phyloP scores from a whole-genome alignment of 2,329 filamentous ascomycete species.

The Paracoccidioides lutzii region DNA sequence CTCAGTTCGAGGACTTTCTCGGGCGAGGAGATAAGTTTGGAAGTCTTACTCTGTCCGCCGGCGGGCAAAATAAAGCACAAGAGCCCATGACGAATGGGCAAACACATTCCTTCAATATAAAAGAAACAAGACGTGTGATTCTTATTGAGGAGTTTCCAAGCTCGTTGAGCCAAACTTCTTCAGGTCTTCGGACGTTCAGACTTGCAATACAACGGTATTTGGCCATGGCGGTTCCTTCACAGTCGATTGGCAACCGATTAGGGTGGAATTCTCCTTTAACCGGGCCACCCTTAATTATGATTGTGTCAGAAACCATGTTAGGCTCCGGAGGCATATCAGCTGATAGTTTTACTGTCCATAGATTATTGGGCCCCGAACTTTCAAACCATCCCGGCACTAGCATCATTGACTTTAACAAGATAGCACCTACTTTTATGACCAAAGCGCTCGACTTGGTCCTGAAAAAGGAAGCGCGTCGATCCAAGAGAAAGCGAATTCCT shows the following conservation, averaged over 20 bases:
- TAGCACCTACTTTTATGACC: slow-evolving; percentile 71
- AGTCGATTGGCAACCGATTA: slow-evolving; percentile 32
- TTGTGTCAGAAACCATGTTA: slow-evolving; percentile 81
- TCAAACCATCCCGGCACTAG: slow-evolving; percentile 65
- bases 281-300: slow-evolving; percentile 65
- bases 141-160: slow-evolving; percentile 74
- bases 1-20: slow-evolving; percentile 87
- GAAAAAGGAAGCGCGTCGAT: slow-evolving; percentile 70
- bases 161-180: slow-evolving; percentile 54
- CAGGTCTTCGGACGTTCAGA: slow-evolving; percentile 57
- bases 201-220: slow-evolving; percentile 63
- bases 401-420: slow-evolving; percentile 82
- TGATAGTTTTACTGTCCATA: slow-evolving; percentile 86
- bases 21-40: slow-evolving; percentile 68
- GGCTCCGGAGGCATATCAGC: slow-evolving; percentile 73
- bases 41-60: slow-evolving; percentile 44
- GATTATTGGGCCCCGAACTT: slow-evolving; percentile 76
- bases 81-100: slow-evolving; percentile 1
- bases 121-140: slow-evolving; percentile 44
- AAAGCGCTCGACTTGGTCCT: slow-evolving; percentile 76
- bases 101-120: neutral
- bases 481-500: slow-evolving; percentile 60
- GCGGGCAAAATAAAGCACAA: slow-evolving; percentile 6
- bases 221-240: slow-evolving; percentile 49
- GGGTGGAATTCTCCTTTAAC: slow-evolving; percentile 24